Base-by-base conservation (phyloP, 495 filamentous ascomycete genomes). In the Aspergillus ellipticus region DNA sequence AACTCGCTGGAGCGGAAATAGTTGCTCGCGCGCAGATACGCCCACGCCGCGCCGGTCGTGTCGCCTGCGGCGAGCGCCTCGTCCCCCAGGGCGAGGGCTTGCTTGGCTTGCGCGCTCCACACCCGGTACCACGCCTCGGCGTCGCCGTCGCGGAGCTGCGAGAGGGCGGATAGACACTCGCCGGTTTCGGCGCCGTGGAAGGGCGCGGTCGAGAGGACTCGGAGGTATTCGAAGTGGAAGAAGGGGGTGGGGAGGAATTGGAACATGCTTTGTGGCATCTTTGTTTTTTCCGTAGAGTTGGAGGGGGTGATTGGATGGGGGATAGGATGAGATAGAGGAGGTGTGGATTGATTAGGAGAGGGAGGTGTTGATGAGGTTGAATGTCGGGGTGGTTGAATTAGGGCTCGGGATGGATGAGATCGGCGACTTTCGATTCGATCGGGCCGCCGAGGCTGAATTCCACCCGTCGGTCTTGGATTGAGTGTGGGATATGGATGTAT, bases 211-310 rank as follows among this genome's bases (percentile, higher is more conserved):
- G 64, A 68, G 4, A 83, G 70, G 13, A 82, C 41, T 0, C 79
- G 73, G 7, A 73, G 16, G 3, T 59, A 29, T 49, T 83, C 79
- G 61, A 83, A 82, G 48, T 80, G 53, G 68, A 75, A 78, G 26
- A 78, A 77, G 3, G 3, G 4, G 24, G 24, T 28, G 24, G 24
- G 24, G 24, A 28, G 7, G 24, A 28, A 28, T 28, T 28, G 24
- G 24, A 4, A 28, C 24, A 28, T 28, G 3, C 7, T 28, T 28
- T 28, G 3, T 28, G 3, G 3, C 7, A 4, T 28, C 7, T 28
- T 28, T 28, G 3, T 28, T 28, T 28, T 28, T 37, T 37, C 11
- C 10, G 22, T 13, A 7, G 24, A 4, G 24, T 4, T 28, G 24
- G 24, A 4, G 24, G 7, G 3, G 24, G 24, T 28, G 24, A 28